Evolutionary conservation across 2,329 filamentous ascomycete species (phyloP), one percentile per base, ranked within the genome.

Genomic region (Fusarium lateritium): DNA sequence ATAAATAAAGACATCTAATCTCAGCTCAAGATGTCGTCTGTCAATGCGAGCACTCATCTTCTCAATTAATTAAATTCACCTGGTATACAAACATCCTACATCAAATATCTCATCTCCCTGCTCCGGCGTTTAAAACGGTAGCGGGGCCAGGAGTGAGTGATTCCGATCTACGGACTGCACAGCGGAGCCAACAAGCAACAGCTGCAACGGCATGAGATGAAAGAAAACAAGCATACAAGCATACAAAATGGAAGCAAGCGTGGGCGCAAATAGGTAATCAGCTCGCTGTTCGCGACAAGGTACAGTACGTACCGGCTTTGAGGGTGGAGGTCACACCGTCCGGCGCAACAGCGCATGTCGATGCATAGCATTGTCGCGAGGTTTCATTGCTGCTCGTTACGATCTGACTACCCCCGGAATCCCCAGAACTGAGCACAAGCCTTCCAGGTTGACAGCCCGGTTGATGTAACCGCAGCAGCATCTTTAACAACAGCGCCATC

Each of bases 311-410:
- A 65, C 59, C 43, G n/a, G 8, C 39, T 54, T 28, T 34, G 24
- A 58, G 36, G 21, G 36, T 42, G 33, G 28, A 58, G 38, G 64
- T 67, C 43, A 56, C 44, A 54, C 56, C 24, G 47, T 52, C 53
- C 49, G 47, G 46, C 38, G 28, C 54, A 65, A 50, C 49, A 43
- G 46, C 38, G 28, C 54, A 65, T 31, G 46, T 52, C 43, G n/a
- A 46, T 34, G 51, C 46, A 62, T 54, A 47, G 43, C 67, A 69
- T 65, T 69, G 60, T 69, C 43, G 60, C 21, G 47, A 57, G 52
- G 61, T 46, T 55, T 50, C 53, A 65, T 64, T 13, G 45, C 55
- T 22, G 45, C 28, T 42, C 21, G 40, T 34, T 46, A 39, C 49
- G 45, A 49, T 65, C 43, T 57, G 42, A 33, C 31, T 21, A 26